phyloP scores from a whole-genome alignment of 2,329 filamentous ascomycete genomes.

The Trichoderma sp. region DNA sequence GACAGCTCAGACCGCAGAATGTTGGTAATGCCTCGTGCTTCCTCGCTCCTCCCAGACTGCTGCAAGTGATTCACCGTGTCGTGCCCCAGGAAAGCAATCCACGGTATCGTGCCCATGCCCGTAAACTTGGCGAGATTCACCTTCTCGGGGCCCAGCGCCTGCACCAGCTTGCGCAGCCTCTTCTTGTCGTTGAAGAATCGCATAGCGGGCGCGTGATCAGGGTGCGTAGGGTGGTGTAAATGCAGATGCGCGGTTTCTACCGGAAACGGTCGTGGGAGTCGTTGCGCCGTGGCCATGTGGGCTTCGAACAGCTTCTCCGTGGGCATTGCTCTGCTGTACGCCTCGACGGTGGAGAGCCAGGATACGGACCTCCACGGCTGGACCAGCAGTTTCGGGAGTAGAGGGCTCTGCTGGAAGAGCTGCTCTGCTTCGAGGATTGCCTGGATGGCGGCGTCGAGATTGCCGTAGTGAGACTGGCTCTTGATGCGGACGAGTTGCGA shows the following conservation, averaged over 20 bases:
- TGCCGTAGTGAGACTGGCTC: conserved; percentile 44
- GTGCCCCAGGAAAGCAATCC: conserved; percentile 47
- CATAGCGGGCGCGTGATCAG: conserved; percentile 52
- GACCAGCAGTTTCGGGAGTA: conserved; percentile 44
- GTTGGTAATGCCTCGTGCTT: conserved; percentile 47
- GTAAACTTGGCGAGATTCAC: conserved; percentile 36
- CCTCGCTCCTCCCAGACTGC: conserved; percentile 44
- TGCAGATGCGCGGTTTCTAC: conserved; percentile 58
- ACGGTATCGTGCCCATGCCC: conserved; percentile 41
- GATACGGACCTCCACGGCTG: conserved; percentile 53
- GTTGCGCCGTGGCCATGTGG: conserved; percentile 52
- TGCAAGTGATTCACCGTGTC: conserved; percentile 52
- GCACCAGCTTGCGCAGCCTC: conserved; percentile 37
- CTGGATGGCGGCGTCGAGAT: conserved; percentile 54
- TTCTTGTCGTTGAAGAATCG: conserved; percentile 46
- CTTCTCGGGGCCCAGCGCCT: conserved; percentile 34
- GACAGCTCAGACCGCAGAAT: conserved; percentile 44
- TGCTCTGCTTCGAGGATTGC: conserved; percentile 51
- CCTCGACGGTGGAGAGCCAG: conserved; percentile 56
- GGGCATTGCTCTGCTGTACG: conserved; percentile 49
- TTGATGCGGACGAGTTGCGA: conserved; percentile 49
- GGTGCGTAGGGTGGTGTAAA: conserved; percentile 57
- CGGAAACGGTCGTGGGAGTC: conserved; percentile 42
- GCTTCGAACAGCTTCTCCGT: conserved; percentile 54
- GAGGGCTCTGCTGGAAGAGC: conserved; percentile 43